Evolutionary conservation across 164 flowering plant species (phyloP).

Genomic region (Sedum album): DNA sequence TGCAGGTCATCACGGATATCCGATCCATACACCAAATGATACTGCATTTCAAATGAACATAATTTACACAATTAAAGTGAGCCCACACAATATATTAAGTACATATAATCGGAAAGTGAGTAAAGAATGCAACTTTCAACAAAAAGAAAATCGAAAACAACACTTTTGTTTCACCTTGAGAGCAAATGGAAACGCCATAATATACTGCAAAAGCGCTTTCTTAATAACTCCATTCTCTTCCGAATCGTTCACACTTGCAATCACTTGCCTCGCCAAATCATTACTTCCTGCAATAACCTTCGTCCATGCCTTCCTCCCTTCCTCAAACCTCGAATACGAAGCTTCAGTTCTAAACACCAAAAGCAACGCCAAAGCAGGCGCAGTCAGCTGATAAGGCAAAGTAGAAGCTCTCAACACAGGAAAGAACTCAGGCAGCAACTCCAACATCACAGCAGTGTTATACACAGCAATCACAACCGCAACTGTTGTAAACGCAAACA

Average conservation of each 20-base stretch:
- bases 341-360: slow-evolving; percentile 90
- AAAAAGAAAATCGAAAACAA: not conserved
- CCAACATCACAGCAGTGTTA: slow-evolving; percentile 47
- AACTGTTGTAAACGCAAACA: slow-evolving; percentile 55
- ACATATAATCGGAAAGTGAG: not conserved
- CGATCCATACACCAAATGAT: slow-evolving; percentile 80
- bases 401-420: slow-evolving; percentile 67
- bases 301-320: slow-evolving; percentile 89
- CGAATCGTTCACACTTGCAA: slow-evolving; percentile 36
- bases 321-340: slow-evolving; percentile 78
- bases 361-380: slow-evolving; percentile 86
- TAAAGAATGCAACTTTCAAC: not conserved
- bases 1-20: slow-evolving; percentile 48
- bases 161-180: slow-evolving; percentile 46
- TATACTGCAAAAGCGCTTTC: slow-evolving; percentile 56
- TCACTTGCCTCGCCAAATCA: slow-evolving; percentile 68
- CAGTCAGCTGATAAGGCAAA: slow-evolving; percentile 85
- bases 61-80: not conserved
- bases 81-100: not conserved
- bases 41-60: slow-evolving; percentile 40
- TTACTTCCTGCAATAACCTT: slow-evolving; percentile 54
- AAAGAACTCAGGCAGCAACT: slow-evolving; percentile 58
- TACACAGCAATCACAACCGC: slow-evolving; percentile 56
- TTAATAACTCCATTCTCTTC: slow-evolving; percentile 28
- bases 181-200: slow-evolving; percentile 80